Base-by-base conservation (phyloP, 2,329 filamentous ascomycete genomes). In the Claviceps capensis region DNA sequence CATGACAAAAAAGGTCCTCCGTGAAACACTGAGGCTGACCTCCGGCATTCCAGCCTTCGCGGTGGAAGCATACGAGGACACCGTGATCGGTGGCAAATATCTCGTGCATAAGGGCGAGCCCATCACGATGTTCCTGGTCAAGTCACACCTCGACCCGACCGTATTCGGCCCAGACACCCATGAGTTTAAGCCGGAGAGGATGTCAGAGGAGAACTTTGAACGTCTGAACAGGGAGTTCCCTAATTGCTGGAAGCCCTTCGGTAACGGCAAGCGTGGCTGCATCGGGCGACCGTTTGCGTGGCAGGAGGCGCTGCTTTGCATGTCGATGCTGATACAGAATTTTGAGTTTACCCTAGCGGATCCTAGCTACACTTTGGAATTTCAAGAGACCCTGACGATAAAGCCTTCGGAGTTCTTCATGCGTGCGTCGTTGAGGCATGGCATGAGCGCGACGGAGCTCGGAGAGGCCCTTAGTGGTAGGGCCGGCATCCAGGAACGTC, bases 201-300 rank as follows among this genome's bases (percentile, higher is more conserved):
- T 88, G 83, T 66, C 83, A 0, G 81, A 86, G 41, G 83, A 82
- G 14, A 73, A 77, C 23, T 88, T 88, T 59, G 72, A 79, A 16
- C 72, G 72, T 2, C 63, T 82, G 22, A 76, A 79, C 54, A 77
- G 78, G 26, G 72, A 86, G 5, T 82, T 79, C 34, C 73, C 74
- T 14, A 79, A 78, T 51, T 74, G 75, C 36, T 85, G 79, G 81
- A 85, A 86, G 66, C 83, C 86, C 3, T 90, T 89, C 58, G 86
- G 86, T 1, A 85, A 85, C 53, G 85, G 85, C 1, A 72, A 76
- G 56, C 71, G 86, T 50, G 82, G 72, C 1, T 90, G 85, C 58
- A 88, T 89, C 54, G 86, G 86, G 4, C 71, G 84, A 1, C 74
- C 79, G 0, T 89, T 89, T 62, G 84, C 85, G 1, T 85, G 82